Conservation (phyloP, 1,284 basidiomycete species). For the Cryptococcus depauperatus region DNA sequence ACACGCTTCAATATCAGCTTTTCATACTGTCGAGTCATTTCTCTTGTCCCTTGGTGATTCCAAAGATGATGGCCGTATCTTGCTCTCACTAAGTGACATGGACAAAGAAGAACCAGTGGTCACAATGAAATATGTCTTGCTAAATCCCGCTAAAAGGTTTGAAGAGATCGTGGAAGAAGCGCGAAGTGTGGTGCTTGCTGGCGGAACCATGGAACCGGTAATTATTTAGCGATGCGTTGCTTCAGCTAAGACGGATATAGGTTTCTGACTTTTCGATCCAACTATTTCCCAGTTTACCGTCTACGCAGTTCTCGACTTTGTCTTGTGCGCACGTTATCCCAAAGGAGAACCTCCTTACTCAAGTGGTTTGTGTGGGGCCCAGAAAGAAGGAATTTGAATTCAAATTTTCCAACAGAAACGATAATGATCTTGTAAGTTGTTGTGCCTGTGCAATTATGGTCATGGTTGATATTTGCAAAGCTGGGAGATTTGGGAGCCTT, state of each 20-base stretch:
- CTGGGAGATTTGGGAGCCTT: conserved; percentile 77
- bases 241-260: conserved; percentile 45
- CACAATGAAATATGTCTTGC: conserved; percentile 79
- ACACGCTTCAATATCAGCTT: conserved; percentile 57
- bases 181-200: conserved; percentile 76
- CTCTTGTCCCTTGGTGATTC: conserved; percentile 72
- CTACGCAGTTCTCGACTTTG: conserved; percentile 63
- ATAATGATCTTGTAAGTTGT: conserved; percentile 56
- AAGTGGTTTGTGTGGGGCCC: conserved; percentile 72
- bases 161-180: conserved; percentile 70
- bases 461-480: conserved; percentile 50
- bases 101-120: conserved; percentile 33
- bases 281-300: conserved; percentile 62
- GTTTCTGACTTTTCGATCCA: conserved; percentile 82
- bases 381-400: conserved; percentile 69
- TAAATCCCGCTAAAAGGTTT: conserved; percentile 89
- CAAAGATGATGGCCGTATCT: conserved; percentile 60
- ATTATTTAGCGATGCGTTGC: neutral
- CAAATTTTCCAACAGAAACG: conserved; percentile 68
- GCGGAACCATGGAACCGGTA: conserved; percentile 96
- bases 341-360: conserved; percentile 62
- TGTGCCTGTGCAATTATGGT: no score
- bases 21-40: conserved; percentile 78
- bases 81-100: conserved; percentile 45
- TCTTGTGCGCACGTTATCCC: conserved; percentile 94